Conservation (phyloP, 148 eudicot species). For the Persicaria tinctoria region DNA sequence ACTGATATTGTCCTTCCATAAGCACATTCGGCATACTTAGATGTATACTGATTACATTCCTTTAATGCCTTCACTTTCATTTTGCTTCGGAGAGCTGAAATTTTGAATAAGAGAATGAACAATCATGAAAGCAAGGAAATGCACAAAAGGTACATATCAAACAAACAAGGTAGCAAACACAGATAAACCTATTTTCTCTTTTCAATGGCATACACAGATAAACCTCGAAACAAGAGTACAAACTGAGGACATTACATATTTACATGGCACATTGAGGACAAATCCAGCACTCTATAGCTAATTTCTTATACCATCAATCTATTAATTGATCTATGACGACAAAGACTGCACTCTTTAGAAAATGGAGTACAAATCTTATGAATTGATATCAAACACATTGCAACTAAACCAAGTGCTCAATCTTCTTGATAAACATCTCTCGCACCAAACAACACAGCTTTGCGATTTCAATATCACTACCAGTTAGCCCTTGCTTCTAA, state of each 20-base stretch:
- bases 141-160: neutral
- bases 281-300: neutral
- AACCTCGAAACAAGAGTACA: neutral
- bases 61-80: conserved; percentile 92
- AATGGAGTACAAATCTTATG: neutral
- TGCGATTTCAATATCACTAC: neutral
- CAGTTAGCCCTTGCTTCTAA: conserved; percentile 1
- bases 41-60: conserved; percentile 56
- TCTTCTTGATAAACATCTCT: no score
- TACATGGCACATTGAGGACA: no score
- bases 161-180: neutral
- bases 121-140: neutral
- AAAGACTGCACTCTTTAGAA: neutral
- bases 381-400: neutral
- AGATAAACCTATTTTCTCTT: neutral
- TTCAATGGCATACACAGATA: neutral
- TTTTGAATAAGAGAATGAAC: neutral
- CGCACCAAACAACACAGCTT: neutral
- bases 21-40: conserved; percentile 76
- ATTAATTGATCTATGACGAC: neutral
- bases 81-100: conserved; percentile 92
- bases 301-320: neutral
- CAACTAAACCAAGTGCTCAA: neutral
- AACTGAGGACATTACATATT: no score
- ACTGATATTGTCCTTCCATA: conserved; percentile 81